Percentiles rank a stretch among this genome's conserved stretches.
Conservation (phyloP, 345 rosid genomes). For the Erysimum cheiranthoides region DNA sequence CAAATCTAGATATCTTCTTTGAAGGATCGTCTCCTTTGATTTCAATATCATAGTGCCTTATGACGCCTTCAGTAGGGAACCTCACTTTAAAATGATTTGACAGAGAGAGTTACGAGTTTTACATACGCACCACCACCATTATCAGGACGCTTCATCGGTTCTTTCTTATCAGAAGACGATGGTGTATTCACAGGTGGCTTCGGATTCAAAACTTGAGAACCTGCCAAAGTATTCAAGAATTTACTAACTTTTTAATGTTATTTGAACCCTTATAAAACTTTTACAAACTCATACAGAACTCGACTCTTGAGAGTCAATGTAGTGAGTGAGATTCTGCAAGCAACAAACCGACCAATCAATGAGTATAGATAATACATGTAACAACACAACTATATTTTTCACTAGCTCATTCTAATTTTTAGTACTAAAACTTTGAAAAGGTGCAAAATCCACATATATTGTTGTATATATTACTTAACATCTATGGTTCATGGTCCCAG, state of each 20-base stretch:
- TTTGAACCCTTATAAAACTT: too few species aligned
- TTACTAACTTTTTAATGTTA: too few species aligned
- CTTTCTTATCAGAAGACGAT: constrained; percentile 30
- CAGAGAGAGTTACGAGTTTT: constrained; percentile 50
- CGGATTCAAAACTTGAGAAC: constrained; percentile 16
- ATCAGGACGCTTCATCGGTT: constrained; percentile 68
- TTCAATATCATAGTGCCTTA: constrained; percentile 71
- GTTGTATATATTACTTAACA: background rate
- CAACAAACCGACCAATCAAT: background rate
- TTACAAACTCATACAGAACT: too few species aligned
- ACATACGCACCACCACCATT: constrained; percentile 56
- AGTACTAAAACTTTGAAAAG: background rate
- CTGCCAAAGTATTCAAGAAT: too few species aligned
- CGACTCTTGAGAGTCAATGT: too few species aligned
- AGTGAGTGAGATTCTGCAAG: background rate
- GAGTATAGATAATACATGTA: background rate
- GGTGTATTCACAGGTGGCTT: too few species aligned
- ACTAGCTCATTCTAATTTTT: background rate
- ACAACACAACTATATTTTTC: background rate
- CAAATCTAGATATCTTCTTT: constrained; percentile 52
- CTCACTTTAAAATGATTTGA: constrained; percentile 69
- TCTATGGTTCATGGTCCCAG: background rate
- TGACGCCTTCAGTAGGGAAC: constrained; percentile 52
- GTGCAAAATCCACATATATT: background rate
- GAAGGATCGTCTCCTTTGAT: constrained; percentile 49